Conservation (phyloP, 2,329 filamentous ascomycete species). For the Chaetomiaceae sp. region DNA sequence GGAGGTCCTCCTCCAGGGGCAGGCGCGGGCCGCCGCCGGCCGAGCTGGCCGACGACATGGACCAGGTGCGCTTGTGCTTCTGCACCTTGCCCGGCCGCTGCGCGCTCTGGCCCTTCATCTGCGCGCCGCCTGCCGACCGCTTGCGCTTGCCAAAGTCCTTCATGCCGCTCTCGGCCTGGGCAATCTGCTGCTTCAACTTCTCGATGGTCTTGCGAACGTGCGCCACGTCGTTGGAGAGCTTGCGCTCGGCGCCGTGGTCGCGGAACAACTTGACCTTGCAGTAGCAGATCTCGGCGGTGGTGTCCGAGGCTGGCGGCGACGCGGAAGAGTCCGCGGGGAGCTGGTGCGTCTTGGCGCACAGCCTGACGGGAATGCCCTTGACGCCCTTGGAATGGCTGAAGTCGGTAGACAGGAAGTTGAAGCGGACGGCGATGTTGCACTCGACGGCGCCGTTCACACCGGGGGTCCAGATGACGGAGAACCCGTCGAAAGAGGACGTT, state of each 20-base stretch:
- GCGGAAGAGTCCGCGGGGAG: constrained; percentile 49
- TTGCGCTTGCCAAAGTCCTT: constrained; percentile 64
- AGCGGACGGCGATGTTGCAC: constrained; percentile 83
- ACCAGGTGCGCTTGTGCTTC: constrained; percentile 94
- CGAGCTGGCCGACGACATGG: constrained; percentile 74
- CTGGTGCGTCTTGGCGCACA: constrained; percentile 83
- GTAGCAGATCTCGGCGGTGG: constrained; percentile 70
- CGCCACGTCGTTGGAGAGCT: constrained; percentile 87
- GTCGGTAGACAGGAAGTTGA: constrained; percentile 97
- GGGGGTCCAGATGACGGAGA: constrained; percentile 83
- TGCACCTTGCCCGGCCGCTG: constrained; percentile 71
- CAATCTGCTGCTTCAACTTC: constrained; percentile 89
- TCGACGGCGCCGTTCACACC: constrained; percentile 62
- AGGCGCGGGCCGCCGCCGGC: constrained; percentile 43
- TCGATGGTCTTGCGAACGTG: constrained; percentile 97
- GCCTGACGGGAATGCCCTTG: constrained; percentile 88
- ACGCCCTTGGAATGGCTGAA: constrained; percentile 99
- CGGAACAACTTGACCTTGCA: constrained; percentile 97
- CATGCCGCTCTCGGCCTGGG: constrained; percentile 64
- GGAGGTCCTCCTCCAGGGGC: constrained; percentile 67
- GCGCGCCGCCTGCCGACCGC: constrained; percentile 42
- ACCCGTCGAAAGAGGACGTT: constrained; percentile 82
- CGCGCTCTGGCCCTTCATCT: constrained; percentile 40
- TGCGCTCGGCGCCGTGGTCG: constrained; percentile 91
- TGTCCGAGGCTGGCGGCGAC: constrained; percentile 38